Percentiles rank a stretch among this genome's conserved stretches.
Conservation (phyloP, 163 green algal species). For the Dunaliella salina region DNA sequence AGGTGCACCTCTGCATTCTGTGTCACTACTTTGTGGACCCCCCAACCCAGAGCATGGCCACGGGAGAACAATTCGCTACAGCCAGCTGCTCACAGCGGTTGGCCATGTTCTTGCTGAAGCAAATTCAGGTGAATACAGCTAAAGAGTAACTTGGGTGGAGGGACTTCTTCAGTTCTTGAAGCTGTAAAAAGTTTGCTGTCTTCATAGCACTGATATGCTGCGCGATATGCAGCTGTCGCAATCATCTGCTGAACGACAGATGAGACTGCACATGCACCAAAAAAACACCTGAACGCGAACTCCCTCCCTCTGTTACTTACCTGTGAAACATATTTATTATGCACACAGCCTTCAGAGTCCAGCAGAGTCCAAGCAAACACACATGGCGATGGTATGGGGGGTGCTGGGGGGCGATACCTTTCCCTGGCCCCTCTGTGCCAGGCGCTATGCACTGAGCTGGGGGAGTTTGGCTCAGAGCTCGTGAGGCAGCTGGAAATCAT, state of each 20-base stretch:
- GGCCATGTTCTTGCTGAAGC: constrained; percentile 5
- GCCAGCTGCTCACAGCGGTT: not conserved
- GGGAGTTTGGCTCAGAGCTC: constrained; percentile 4
- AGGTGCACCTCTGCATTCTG: constrained; percentile 6
- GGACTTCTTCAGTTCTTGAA: no score
- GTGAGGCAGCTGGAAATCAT: constrained; percentile 13
- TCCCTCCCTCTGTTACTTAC: no score
- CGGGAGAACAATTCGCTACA: not conserved
- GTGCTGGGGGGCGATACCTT: not conserved
- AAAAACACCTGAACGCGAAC: no score
- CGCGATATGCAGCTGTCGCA: no score
- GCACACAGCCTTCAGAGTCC: not conserved
- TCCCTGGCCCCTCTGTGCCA: not conserved
- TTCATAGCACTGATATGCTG: no score
- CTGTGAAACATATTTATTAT: no score
- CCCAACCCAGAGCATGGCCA: not conserved
- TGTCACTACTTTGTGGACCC: constrained; percentile 11
- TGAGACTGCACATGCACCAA: no score
- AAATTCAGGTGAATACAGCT: not conserved
- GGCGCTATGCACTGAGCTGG: not conserved
- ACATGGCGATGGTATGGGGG: not conserved
- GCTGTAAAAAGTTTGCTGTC: no score
- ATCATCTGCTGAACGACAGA: no score
- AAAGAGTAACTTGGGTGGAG: not conserved
- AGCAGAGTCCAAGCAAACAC: not conserved